Conservation (phyloP, 2,329 filamentous ascomycete species). For the Trichoderma simmonsii region DNA sequence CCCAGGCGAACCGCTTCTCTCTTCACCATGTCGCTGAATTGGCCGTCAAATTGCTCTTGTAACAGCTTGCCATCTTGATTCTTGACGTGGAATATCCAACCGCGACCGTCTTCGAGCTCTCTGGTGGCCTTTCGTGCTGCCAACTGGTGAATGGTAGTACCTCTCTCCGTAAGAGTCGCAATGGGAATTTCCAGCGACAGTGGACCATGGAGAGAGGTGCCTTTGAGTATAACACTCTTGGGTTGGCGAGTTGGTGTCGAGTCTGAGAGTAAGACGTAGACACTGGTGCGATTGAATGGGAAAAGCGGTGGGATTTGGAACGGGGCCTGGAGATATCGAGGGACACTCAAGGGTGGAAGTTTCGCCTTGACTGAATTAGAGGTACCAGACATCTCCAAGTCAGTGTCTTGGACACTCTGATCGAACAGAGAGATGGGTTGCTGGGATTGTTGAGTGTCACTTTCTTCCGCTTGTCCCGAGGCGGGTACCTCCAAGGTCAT, state of each 20-base stretch:
- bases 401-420: constrained; percentile 41
- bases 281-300: constrained; percentile 61
- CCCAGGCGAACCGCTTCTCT: constrained; percentile 65
- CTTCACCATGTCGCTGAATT: constrained; percentile 59
- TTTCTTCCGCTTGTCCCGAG: neutral
- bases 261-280: constrained; percentile 63
- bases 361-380: constrained; percentile 30
- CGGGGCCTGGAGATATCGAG: constrained; percentile 63
- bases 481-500: constrained; percentile 35
- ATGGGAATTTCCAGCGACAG: constrained; percentile 64
- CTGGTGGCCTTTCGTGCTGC: constrained; percentile 64
- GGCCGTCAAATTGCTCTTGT: constrained; percentile 45
- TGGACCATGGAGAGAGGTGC: constrained; percentile 54
- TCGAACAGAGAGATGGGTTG: constrained; percentile 61
- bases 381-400: constrained; percentile 30
- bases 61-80: constrained; percentile 42
- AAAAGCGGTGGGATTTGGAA: constrained; percentile 62
- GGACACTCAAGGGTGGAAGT: constrained; percentile 50
- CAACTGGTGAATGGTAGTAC: constrained; percentile 64
- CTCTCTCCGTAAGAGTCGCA: constrained; percentile 41
- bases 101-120: constrained; percentile 68
- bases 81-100: constrained; percentile 59
- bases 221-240: constrained; percentile 56
- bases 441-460: constrained; percentile 23
- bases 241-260: constrained; percentile 39